A percentile compares a stretch with the other conserved stretches of the same genome.
phyloP scores from a whole-genome alignment of 1,139 yeast genomes.

The Debaryomyces singareniensis region DNA sequence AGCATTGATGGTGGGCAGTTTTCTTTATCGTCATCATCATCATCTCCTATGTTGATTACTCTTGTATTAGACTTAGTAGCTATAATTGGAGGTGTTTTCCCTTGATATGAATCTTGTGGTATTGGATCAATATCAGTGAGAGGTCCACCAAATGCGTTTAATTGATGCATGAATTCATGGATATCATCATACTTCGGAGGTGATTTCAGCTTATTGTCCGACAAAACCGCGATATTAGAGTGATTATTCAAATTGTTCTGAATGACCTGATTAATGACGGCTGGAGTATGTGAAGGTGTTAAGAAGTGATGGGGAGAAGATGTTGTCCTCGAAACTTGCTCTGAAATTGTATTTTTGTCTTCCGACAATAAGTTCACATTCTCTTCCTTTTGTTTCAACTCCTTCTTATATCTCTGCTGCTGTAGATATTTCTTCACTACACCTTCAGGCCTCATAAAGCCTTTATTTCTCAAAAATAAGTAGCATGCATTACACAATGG shows the following conservation, averaged over 20 bases:
- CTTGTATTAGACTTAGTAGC: conserved; percentile 44
- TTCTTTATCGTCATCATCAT: conserved; percentile 38
- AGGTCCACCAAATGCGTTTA: conserved; percentile 47
- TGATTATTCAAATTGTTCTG: conserved; percentile 16
- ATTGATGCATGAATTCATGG: conserved; percentile 42
- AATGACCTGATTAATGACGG: conserved; percentile 38
- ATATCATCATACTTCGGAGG: conserved; percentile 36
- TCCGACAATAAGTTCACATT: background rate
- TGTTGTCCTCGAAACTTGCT: conserved; percentile 7
- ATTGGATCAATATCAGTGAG: conserved; percentile 50
- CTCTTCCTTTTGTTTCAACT: conserved; percentile 23
- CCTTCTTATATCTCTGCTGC: conserved; percentile 39
- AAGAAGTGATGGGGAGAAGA: conserved; percentile 30
- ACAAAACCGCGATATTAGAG: conserved; percentile 6
- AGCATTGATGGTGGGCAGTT: conserved; percentile 34
- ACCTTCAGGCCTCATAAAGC: conserved; percentile 47
- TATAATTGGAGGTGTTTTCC: conserved; percentile 42
- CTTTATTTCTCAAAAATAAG: conserved; percentile 40
- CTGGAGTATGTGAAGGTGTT: conserved; percentile 41
- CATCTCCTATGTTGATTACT: conserved; percentile 36
- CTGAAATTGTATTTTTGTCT: background rate
- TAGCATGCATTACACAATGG: conserved; percentile 48
- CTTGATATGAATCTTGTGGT: conserved; percentile 27
- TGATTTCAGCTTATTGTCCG: conserved; percentile 4
- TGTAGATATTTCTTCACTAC: conserved; percentile 44